Base-by-base conservation (phyloP, 2,329 filamentous ascomycete species). In the Orbilia brochopaga region DNA sequence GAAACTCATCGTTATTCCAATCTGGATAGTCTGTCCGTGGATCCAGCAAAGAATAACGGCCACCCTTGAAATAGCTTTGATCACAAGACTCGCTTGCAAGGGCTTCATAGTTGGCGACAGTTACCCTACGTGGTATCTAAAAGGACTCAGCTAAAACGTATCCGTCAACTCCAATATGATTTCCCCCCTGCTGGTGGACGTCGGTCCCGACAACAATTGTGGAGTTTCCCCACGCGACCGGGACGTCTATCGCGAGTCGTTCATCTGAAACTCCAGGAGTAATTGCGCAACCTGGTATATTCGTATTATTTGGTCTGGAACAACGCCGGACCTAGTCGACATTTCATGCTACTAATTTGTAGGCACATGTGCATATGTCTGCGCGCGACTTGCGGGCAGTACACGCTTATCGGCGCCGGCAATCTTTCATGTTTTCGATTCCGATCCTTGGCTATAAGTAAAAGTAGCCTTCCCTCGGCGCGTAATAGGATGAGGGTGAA, bases 331-430 rank as follows among this genome's bases (percentile, higher is more conserved):
- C 19, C 42, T 46, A 5, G 15, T 21, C 19, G 42, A 46, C 19
- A 4, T 46, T 4, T 21, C 42, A 15, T 46, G 19, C 42, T 3
- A 4, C 4, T 46, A n/a, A 15, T 15, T 19, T 48, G 44, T 17
- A 48, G 19, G 17, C 19, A 17, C 44, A 48, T 48, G 44, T 48
- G 44, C 44, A 48, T 48, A 19, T 48, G 44, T 19, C n/a, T 48
- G 19, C 44, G 44, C 44, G 19, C 19, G n/a, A 19, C 40, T 17
- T 5, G 19, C 44, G 11, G n/a, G 6, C n/a, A 17, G 44, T 17
- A 48, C 24, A n/a, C 27, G 27, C 27, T 32, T 32, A 8, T 32
- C 27, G 27, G 27, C 27, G 27, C 8, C 27, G 27, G 27, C 27
- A 32, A 32, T 4, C 3, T 32, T 3, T 32, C 27, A 32, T 32